phyloP scores from a whole-genome alignment of 2,329 filamentous ascomycete species.

The Coccinonectria pachysandricola region DNA sequence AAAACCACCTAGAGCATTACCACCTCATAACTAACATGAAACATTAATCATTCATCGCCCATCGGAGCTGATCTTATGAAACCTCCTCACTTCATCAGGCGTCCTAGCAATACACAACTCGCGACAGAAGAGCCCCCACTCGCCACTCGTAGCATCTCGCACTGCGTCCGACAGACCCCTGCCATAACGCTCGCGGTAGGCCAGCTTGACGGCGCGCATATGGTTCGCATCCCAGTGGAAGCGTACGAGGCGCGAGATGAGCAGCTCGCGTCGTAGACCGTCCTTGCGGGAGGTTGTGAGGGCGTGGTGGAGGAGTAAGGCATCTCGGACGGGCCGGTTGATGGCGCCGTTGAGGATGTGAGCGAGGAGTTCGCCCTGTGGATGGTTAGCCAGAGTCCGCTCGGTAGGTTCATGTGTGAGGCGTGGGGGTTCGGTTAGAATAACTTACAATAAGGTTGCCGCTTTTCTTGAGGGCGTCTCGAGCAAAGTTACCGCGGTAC shows the following conservation, averaged over 20 bases:
- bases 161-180: slow-evolving; percentile 68
- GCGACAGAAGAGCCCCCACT: slow-evolving; percentile 69
- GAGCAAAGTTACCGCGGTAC: slow-evolving; percentile 72
- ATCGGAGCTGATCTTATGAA: slow-evolving; percentile 29
- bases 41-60: slow-evolving; percentile 1
- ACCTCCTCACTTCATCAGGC: slow-evolving; percentile 46
- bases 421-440: no score
- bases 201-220: slow-evolving; percentile 66
- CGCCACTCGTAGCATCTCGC: slow-evolving; percentile 61
- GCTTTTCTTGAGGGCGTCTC: slow-evolving; percentile 79
- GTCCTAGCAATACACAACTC: slow-evolving; percentile 55
- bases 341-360: slow-evolving; percentile 96
- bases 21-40: slow-evolving; percentile 4
- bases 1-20: slow-evolving; percentile 1
- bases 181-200: slow-evolving; percentile 70
- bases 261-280: slow-evolving; percentile 66
- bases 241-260: slow-evolving; percentile 78
- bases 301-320: slow-evolving; percentile 82
- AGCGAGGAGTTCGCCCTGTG: slow-evolving; percentile 80
- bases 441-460: slow-evolving; percentile 86
- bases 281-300: slow-evolving; percentile 65
- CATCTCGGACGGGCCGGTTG: slow-evolving; percentile 88
- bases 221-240: slow-evolving; percentile 88
- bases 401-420: no score
- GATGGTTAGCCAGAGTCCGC: no score